A percentile compares a stretch with the other conserved stretches of the same genome.
Conservation (phyloP, 805 yeast species). For the Teunomyces kruisii region DNA sequence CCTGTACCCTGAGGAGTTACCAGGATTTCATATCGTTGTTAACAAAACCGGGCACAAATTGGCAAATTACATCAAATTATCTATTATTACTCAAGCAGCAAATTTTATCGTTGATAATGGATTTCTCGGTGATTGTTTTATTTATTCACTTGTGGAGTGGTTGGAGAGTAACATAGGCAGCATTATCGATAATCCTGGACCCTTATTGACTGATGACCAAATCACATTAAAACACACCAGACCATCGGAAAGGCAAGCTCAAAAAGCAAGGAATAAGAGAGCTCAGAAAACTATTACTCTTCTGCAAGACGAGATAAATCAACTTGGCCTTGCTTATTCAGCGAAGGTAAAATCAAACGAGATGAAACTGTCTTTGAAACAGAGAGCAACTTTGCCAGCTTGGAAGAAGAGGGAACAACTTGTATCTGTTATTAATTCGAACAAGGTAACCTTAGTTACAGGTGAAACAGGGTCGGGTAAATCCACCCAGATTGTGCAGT, state of each 20-base stretch:
- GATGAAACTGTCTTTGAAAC: conserved; percentile 34
- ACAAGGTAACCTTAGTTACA: conserved; percentile 75
- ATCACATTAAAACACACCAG: conserved; percentile 8
- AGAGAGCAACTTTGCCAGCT: conserved; percentile 73
- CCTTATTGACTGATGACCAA: conserved; percentile 33
- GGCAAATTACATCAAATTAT: conserved; percentile 68
- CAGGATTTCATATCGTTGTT: conserved; percentile 61
- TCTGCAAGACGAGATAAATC: conserved; percentile 4
- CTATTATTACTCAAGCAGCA: conserved; percentile 51
- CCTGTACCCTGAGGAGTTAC: conserved; percentile 63
- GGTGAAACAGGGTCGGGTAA: conserved; percentile 99
- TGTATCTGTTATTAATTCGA: conserved; percentile 51
- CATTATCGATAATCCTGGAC: conserved; percentile 74
- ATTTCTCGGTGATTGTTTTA: conserved; percentile 66
- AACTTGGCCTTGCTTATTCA: background rate
- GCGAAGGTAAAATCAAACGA: conserved; percentile 12
- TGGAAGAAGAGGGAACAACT: conserved; percentile 67
- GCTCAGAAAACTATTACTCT: background rate
- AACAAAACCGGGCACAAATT: conserved; percentile 46
- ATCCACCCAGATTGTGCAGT: conserved; percentile 92
- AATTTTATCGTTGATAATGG: conserved; percentile 41
- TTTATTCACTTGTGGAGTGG: conserved; percentile 76
- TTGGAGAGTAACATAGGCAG: conserved; percentile 58
- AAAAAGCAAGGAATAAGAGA: background rate
- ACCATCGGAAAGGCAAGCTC: background rate